A percentile compares a stretch with the other conserved stretches of the same genome.
These are phyloP conservation scores for Schizophyllum commune DNA, from an alignment of 1,284 basidiomycete genomes.

Conservation along the genomic window DNA sequence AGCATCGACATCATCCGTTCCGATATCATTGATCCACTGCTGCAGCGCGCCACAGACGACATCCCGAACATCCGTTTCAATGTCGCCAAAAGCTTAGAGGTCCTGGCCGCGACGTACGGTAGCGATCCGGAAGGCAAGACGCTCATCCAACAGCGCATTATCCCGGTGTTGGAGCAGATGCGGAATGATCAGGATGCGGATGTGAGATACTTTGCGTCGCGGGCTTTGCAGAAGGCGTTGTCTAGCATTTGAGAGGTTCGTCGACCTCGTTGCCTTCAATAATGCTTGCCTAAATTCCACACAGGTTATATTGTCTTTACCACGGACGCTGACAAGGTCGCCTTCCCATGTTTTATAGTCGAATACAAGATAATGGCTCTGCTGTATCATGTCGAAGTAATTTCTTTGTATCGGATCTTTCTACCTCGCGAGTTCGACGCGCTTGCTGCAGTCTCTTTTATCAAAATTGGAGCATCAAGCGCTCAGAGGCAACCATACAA, in stretches of 20 bases:
- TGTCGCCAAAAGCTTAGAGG: slow-evolving; percentile 91
- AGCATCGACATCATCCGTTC: slow-evolving; percentile 79
- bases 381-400: no score
- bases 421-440: no score
- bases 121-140: slow-evolving; percentile 65
- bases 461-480: no score
- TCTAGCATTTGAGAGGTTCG: slow-evolving; percentile 1
- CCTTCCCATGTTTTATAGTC: no score
- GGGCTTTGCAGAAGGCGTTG: slow-evolving; percentile 57
- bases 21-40: slow-evolving; percentile 82
- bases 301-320: no score
- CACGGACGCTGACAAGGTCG: no score
- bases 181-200: slow-evolving; percentile 93
- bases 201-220: slow-evolving; percentile 80
- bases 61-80: slow-evolving; percentile 99
- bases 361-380: no score
- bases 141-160: slow-evolving; percentile 66
- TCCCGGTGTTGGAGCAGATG: slow-evolving; percentile 81
- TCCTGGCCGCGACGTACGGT: slow-evolving; percentile 70
- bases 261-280: not conserved
- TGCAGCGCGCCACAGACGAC: slow-evolving; percentile 82
- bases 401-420: no score
- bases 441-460: no score
- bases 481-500: no score
- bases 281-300: not conserved